A percentile compares a stretch with the other conserved stretches of the same genome.
Conservation (phyloP, 164 flowering plant species). For the Taxillus chinensis region DNA sequence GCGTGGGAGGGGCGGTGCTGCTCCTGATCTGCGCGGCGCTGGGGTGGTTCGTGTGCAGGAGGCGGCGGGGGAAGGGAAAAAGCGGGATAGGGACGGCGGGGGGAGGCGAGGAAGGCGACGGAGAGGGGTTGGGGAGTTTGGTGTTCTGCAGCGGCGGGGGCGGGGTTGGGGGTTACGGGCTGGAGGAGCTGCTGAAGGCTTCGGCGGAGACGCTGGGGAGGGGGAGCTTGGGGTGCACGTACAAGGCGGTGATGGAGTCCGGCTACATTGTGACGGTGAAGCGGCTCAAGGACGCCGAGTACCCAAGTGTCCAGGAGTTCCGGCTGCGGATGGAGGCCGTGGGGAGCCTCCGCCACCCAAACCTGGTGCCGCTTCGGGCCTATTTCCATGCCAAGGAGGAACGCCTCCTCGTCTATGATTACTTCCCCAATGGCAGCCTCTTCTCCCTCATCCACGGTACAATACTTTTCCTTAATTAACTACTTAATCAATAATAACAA, state of each 20-base stretch:
- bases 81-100: conserved; percentile 22
- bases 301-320: conserved; percentile 61
- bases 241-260: conserved; percentile 89
- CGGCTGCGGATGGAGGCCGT: conserved; percentile 51
- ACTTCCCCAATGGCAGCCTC: conserved; percentile 91
- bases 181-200: conserved; percentile 80
- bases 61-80: conserved; percentile 14
- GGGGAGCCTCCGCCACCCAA: conserved; percentile 64
- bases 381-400: conserved; percentile 95
- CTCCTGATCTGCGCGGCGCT: conserved; percentile 20
- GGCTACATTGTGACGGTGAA: conserved; percentile 88
- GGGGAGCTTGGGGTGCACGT: conserved; percentile 79
- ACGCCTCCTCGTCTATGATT: conserved; percentile 78
- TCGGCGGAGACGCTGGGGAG: conserved; percentile 92
- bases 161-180: conserved; percentile 42
- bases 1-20: conserved; percentile 34
- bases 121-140: conserved; percentile 63
- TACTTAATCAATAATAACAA: too few species aligned
- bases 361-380: conserved; percentile 79
- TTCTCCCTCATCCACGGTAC: conserved; percentile 85
- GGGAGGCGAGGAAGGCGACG: conserved; percentile 48
- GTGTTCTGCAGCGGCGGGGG: conserved; percentile 66
- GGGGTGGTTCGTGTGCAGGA: conserved; percentile 10
- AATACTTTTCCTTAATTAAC: neutral
- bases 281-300: conserved; percentile 60